These are phyloP conservation scores for Eleusine coracana DNA, from an alignment of 176 grass and related monocot species.

Conservation along the genomic window DNA sequence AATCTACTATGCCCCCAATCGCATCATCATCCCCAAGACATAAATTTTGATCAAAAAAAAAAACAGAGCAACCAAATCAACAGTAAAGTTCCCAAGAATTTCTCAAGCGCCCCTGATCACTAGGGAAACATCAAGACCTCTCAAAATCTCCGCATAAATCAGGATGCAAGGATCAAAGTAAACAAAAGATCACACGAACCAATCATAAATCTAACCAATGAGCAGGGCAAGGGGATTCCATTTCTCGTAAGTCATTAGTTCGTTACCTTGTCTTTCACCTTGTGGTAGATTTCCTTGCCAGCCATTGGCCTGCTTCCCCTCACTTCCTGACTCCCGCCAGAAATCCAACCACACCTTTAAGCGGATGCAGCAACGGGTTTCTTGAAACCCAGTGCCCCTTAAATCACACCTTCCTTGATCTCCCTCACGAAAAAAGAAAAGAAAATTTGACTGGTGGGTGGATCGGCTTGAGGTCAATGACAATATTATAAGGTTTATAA, in stretches of 20 bases:
- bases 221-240: not conserved
- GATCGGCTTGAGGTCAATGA: constrained; percentile 38
- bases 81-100: constrained; percentile 3
- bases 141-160: not conserved
- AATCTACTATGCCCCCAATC: not conserved
- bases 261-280: constrained; percentile 69
- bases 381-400: constrained; percentile 19
- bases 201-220: not conserved
- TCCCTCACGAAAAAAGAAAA: not conserved
- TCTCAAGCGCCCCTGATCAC: not conserved
- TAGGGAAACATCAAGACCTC: constrained; percentile 9
- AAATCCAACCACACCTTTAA: constrained; percentile 12
- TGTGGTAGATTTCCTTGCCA: constrained; percentile 68
- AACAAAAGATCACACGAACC: not conserved
- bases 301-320: constrained; percentile 37
- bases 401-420: constrained; percentile 24
- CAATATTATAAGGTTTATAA: constrained; percentile 31
- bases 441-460: not conserved
- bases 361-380: constrained; percentile 17
- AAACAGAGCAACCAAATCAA: not conserved
- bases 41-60: constrained; percentile 3
- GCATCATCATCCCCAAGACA: constrained; percentile 15
- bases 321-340: not conserved
- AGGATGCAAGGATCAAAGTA: not conserved
- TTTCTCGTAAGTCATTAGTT: not conserved